Conservation (phyloP, 225 moss, liverwort and hornwort species). For the Polytrichum formosum region DNA sequence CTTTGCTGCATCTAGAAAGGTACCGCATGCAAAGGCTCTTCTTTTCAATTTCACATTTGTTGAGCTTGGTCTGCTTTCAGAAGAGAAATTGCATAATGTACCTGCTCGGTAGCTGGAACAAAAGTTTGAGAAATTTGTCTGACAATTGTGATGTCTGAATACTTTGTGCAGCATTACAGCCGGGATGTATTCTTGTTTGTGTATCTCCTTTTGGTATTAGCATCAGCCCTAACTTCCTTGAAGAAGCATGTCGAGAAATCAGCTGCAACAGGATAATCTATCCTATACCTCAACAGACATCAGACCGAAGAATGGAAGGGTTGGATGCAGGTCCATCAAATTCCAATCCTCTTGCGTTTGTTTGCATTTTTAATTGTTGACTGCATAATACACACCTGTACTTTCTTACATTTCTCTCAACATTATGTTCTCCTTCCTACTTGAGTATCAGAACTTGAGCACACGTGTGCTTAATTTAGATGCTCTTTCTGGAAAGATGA, state of each 20-base stretch:
- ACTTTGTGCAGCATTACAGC: constrained; percentile 73
- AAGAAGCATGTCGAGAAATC: constrained; percentile 82
- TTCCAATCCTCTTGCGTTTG: not conserved
- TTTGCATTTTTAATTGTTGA: not conserved
- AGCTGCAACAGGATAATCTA: constrained; percentile 52
- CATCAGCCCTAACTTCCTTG: constrained; percentile 71
- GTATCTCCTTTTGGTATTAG: constrained; percentile 72
- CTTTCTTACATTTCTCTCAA: not conserved
- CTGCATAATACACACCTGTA: not conserved
- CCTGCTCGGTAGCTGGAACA: not conserved
- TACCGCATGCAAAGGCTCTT: constrained; percentile 15
- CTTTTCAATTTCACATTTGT: not conserved
- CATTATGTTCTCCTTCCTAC: not conserved
- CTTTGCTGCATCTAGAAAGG: constrained; percentile 79
- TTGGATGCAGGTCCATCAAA: constrained; percentile 87
- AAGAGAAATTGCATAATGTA: not conserved
- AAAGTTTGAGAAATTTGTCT: not conserved
- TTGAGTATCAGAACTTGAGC: not conserved
- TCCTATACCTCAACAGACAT: constrained; percentile 89
- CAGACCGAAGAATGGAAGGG: constrained; percentile 99
- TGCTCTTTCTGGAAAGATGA: no score
- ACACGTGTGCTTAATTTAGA: no score
- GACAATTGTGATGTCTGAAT: not conserved
- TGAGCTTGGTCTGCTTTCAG: not conserved
- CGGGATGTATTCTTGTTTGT: constrained; percentile 92